phyloP scores from a whole-genome alignment of 805 yeast species.

The Candida suzukii region DNA sequence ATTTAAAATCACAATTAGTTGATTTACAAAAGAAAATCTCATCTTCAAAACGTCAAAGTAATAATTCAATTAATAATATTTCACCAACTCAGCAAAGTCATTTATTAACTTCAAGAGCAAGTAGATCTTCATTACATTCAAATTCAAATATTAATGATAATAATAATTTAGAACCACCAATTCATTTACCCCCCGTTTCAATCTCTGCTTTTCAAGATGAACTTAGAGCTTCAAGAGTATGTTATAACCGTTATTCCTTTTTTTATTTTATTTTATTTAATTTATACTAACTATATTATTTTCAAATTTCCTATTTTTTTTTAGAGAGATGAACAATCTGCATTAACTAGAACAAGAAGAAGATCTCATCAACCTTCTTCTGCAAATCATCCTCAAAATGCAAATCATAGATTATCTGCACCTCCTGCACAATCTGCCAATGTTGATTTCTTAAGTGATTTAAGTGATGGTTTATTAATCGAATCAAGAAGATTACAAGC shows the following conservation, averaged over 20 bases:
- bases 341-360: background rate
- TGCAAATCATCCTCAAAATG: too few species aligned
- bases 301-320: too few species aligned
- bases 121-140: background rate
- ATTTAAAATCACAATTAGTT: slow-evolving; percentile 33
- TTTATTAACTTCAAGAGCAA: background rate
- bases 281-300: background rate
- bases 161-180: background rate
- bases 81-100: background rate
- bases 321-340: background rate
- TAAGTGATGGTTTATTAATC: slow-evolving; percentile 62
- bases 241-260: background rate
- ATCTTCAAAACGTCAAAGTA: background rate
- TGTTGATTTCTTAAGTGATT: slow-evolving; percentile 64
- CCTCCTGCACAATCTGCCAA: slow-evolving; percentile 33
- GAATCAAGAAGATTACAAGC: slow-evolving; percentile 69
- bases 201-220: background rate
- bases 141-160: background rate
- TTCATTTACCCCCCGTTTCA: background rate
- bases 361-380: background rate
- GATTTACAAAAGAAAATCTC: slow-evolving; percentile 31
- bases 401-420: background rate
- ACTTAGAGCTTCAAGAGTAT: slow-evolving; percentile 3
- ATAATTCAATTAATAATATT: background rate
- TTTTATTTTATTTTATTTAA: background rate